These are phyloP conservation scores for Phytophthora litchii DNA, from an alignment of 352 stramenopile species.

Conservation along the genomic window DNA sequence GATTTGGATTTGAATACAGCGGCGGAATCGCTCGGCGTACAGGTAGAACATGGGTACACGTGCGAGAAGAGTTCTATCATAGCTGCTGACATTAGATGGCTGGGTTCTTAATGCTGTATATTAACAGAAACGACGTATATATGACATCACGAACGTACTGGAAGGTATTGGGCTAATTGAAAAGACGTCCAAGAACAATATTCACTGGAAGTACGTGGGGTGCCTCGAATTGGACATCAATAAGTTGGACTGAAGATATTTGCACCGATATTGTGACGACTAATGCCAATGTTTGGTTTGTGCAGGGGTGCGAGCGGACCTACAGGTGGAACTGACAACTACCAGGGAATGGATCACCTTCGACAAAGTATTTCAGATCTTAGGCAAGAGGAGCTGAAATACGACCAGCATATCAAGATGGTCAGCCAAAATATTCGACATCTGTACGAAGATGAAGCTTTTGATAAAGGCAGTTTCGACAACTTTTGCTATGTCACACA, in stretches of 20 bases:
- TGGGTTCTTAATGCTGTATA: constrained; percentile 4
- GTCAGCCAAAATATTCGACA: constrained; percentile 83
- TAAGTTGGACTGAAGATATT: background rate
- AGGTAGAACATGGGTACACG: constrained; percentile 45
- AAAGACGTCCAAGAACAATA: constrained; percentile 98
- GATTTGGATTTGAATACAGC: constrained; percentile 96
- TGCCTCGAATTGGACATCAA: background rate
- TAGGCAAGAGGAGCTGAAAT: constrained; percentile 81
- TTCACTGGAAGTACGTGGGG: constrained; percentile 93
- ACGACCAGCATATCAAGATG: constrained; percentile 85
- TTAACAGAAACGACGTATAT: constrained; percentile 95
- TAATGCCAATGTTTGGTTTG: constrained; percentile 4
- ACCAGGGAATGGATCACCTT: constrained; percentile 76
- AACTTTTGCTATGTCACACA: constrained; percentile 89
- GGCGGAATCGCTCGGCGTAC: constrained; percentile 76
- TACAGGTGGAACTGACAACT: constrained; percentile 50
- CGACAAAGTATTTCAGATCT: constrained; percentile 81
- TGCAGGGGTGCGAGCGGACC: constrained; percentile 60
- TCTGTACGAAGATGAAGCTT: constrained; percentile 85
- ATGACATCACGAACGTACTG: constrained; percentile 99
- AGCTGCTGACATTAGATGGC: constrained; percentile 5
- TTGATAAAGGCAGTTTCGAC: constrained; percentile 77
- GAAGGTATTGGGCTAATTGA: constrained; percentile 98
- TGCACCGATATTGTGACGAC: background rate
- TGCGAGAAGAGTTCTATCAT: background rate